Base-by-base conservation (phyloP, 495 filamentous ascomycete species). In the Xylaria palmicola region DNA sequence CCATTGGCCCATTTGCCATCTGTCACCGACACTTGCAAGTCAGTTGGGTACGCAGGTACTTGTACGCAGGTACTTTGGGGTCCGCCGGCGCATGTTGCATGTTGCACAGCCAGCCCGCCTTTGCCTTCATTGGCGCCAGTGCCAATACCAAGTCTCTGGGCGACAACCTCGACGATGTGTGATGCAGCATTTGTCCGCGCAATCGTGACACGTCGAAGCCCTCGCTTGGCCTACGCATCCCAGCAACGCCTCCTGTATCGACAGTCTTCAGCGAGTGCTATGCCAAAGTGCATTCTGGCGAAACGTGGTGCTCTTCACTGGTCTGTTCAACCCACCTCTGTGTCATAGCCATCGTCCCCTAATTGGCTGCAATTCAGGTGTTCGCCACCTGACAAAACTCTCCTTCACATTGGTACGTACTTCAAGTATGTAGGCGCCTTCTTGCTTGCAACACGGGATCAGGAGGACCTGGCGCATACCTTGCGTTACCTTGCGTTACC, bases 141-240 rank as follows among this genome's bases (percentile, higher is more conserved):
- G 32, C 56, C 40, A 49, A 58, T 60, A 53, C 58, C 59, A 48
- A 61, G 39, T 44, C 10, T 40, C 59, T 55, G 34, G 59, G 50
- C 49, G 50, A 30, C 12, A 55, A 55, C 40, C 13, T 37, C 10
- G 8, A 22, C 20, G 8, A 22, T 17, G 36, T 27, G 19, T 19
- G n/a, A 51, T 34, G 48, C 17, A 29, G n/a, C 32, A 51, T 51
- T 29, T 17, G 29, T 51, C 26, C 30, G 30, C 29, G 47, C 27
- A 36, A 36, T n/a, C n/a, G 32, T 36, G 32, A 13, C 32, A 13
- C 32, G 32, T n/a, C n/a, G n/a, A n/a, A n/a, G n/a, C n/a, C 34
- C n/a, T 34, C 29, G 19, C 48, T 51, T 34, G 29, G 48, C 29
- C 29, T 51, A 34, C 48, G 17, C 48, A 4, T 51, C 48, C 29